Evolutionary conservation across 345 rosid species (phyloP), one percentile per base, ranked within the genome.

Genomic region (Eucalyptus curtisii): DNA sequence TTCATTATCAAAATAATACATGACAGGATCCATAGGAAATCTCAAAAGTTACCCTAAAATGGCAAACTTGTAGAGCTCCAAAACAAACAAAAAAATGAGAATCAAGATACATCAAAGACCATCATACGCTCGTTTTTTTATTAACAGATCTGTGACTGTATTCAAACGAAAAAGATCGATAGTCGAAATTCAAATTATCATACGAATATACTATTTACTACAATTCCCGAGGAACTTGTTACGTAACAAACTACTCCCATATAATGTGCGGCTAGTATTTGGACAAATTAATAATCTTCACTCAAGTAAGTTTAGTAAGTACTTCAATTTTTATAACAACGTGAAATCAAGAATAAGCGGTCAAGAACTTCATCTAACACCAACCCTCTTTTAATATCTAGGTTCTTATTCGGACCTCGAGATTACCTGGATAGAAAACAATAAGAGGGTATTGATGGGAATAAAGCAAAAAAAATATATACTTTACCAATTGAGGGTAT

Each of bases 341-440:
- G 1, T 5, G 25, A 8, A 8, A 42, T 42, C 2, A 0, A 6
- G 19, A 4, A 2, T 14, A 64, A 15, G 19, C 4, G 3, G 1
- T 33, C 24, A 33, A 71, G 10, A 9, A 17, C 25, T 33, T 33
- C 81, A 33, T 9, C 80, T 8, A 33, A 37, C 80, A 15, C 79
- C 22, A 31, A 7, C 79, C 40, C 79, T 15, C 31, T 59, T 59
- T 25, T 59, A 20, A 52, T 19, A 52, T 1, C 7, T 27, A 22
- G 61, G 61, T 55, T 55, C 5, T 55, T 8, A 30, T 55, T 30
- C 1, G 13, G 13, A 55, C 6, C 61, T 55, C 2, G 4, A 6
- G 6, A 4, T 55, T 9, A 4, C 3, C 3, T 9, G 0, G 13
- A 55, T 55, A 2, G 9, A 55, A 55, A 55, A 55, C 3, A 24